A percentile compares a stretch with the other conserved stretches of the same genome.
These are phyloP conservation scores for Leccinum proliferum DNA, from an alignment of 1,284 basidiomycete species.

Conservation along the genomic window DNA sequence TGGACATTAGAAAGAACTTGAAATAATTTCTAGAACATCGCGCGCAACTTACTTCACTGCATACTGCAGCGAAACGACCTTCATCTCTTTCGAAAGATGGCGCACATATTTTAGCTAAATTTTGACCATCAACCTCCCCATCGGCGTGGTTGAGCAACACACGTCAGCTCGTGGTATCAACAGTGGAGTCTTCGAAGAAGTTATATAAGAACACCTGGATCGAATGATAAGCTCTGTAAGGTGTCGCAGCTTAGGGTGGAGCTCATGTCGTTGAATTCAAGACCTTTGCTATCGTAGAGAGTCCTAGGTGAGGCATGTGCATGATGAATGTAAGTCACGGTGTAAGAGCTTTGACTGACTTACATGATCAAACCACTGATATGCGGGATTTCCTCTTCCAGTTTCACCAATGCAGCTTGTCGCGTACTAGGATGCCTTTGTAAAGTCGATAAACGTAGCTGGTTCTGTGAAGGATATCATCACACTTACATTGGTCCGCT, in stretches of 20 bases:
- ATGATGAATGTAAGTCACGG: neutral
- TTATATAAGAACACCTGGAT: slow-evolving; percentile 62
- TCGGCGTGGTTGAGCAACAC: slow-evolving; percentile 45
- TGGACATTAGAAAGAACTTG: neutral
- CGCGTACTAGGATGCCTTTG: slow-evolving; percentile 64
- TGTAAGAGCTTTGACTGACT: slow-evolving; percentile 15
- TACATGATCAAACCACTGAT: slow-evolving; percentile 64
- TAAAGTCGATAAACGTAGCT: neutral
- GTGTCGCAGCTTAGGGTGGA: neutral
- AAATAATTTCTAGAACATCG: neutral
- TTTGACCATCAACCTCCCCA: slow-evolving; percentile 11
- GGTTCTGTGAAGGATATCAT: neutral
- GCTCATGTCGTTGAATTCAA: slow-evolving; percentile 67
- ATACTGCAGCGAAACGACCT: slow-evolving; percentile 51
- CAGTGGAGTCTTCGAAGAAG: slow-evolving; percentile 62
- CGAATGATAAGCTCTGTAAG: slow-evolving; percentile 1
- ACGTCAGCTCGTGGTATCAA: slow-evolving; percentile 51
- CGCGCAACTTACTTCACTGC: slow-evolving; percentile 44
- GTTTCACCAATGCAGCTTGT: slow-evolving; percentile 44
- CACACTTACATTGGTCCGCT: slow-evolving; percentile 54
- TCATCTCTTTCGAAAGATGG: slow-evolving; percentile 46
- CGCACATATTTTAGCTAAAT: slow-evolving; percentile 21
- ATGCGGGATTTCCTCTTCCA: slow-evolving; percentile 47
- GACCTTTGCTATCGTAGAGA: slow-evolving; percentile 67
- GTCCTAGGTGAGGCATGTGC: slow-evolving; percentile 39